phyloP scores from a whole-genome alignment of 306 rosid genomes.

The Canavalia gladiata region DNA sequence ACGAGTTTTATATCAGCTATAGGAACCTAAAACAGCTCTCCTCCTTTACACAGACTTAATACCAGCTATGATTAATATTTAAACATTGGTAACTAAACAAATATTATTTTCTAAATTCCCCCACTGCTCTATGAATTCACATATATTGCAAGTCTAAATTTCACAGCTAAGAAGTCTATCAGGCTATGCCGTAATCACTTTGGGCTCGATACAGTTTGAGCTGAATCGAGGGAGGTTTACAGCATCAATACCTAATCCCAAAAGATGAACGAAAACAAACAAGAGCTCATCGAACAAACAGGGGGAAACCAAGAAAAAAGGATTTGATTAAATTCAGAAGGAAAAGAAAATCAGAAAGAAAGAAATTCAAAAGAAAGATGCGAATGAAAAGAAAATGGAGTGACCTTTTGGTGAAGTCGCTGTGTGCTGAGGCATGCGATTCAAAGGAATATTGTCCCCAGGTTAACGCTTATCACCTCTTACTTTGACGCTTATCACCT shows the following conservation, averaged over 20 bases:
- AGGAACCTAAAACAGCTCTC: no score
- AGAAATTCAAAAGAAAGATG: background rate
- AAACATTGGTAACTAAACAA: conserved; percentile 3
- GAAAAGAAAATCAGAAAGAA: background rate
- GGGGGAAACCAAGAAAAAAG: background rate
- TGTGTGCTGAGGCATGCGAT: background rate
- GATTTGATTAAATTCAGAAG: background rate
- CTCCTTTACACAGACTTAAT: background rate
- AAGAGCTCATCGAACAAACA: background rate
- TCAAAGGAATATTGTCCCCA: conserved; percentile 8
- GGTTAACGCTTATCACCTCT: background rate
- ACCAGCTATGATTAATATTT: background rate
- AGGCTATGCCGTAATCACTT: conserved; percentile 12
- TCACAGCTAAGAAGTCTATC: background rate
- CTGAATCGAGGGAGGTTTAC: background rate
- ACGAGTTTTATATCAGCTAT: no score
- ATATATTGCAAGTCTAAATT: background rate
- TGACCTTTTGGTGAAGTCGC: conserved; percentile 9
- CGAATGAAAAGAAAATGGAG: conserved; percentile 5
- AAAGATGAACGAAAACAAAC: background rate
- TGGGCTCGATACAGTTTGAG: background rate
- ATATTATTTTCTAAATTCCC: conserved; percentile 9
- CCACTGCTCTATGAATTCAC: background rate
- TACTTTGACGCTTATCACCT: background rate
- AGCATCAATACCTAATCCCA: background rate